Conservation (phyloP, 306 rosid species). For the Trifolium pratense region DNA sequence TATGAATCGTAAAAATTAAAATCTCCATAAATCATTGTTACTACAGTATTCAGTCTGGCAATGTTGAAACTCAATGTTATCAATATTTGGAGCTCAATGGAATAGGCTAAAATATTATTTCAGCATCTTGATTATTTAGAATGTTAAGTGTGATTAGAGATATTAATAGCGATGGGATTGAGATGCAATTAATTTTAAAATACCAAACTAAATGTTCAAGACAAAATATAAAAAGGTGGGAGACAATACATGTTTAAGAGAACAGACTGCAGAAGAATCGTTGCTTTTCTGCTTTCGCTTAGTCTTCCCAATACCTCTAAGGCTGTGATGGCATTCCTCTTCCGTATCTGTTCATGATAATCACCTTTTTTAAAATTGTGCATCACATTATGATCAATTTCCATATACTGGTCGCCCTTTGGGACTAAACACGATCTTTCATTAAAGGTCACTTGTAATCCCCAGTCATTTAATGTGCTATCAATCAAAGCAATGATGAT, state of each 20-base stretch:
- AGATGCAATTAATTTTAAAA: conserved; percentile 27
- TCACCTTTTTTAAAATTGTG: conserved; percentile 43
- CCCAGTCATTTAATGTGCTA: conserved; percentile 65
- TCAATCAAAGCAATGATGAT: conserved; percentile 58
- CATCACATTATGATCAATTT: conserved; percentile 50
- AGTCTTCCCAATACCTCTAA: conserved; percentile 71
- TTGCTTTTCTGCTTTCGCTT: conserved; percentile 66
- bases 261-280: conserved; percentile 68
- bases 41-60: conserved; percentile 9
- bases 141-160: conserved; percentile 8
- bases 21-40: neutral
- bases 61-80: conserved; percentile 1
- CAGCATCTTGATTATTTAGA: conserved; percentile 4
- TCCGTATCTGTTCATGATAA: conserved; percentile 53
- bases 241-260: conserved; percentile 68
- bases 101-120: conserved; percentile 30
- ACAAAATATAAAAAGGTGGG: conserved; percentile 22
- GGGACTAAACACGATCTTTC: conserved; percentile 51
- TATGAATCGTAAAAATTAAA: conserved; percentile 6
- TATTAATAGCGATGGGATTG: conserved; percentile 19
- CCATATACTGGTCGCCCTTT: conserved; percentile 41
- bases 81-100: neutral
- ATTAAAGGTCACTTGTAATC: conserved; percentile 44
- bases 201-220: conserved; percentile 28
- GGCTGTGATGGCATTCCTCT: conserved; percentile 59